These are phyloP conservation scores for Lunasporangiospora selenospora DNA, from an alignment of 192 early-diverging fungal species.

Conservation along the genomic window DNA sequence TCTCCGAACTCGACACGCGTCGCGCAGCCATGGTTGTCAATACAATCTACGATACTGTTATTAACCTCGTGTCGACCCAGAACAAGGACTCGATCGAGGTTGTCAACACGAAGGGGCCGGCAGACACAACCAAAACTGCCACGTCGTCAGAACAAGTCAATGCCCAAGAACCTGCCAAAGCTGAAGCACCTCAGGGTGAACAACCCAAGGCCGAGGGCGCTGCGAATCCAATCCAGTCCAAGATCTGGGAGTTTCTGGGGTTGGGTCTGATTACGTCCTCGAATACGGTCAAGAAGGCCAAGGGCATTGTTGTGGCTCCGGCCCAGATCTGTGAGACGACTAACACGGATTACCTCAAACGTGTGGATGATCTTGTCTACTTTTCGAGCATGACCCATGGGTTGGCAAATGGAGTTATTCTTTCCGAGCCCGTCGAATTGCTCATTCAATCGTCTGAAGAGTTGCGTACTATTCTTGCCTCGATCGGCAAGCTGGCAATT, in stretches of 20 bases:
- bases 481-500: slow-evolving; percentile 37
- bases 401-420: slow-evolving; percentile 22
- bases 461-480: slow-evolving; percentile 7
- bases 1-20: slow-evolving; percentile 11
- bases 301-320: slow-evolving; percentile 14
- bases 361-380: slow-evolving; percentile 44
- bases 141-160: too few species aligned
- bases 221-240: too few species aligned
- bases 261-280: slow-evolving; percentile 41
- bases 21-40: slow-evolving; percentile 17
- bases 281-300: slow-evolving; percentile 16
- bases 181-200: too few species aligned
- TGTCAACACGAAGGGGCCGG: slow-evolving; percentile 5
- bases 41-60: slow-evolving; percentile 35
- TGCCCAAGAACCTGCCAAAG: too few species aligned
- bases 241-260: slow-evolving; percentile 25
- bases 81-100: slow-evolving; percentile 20
- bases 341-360: slow-evolving; percentile 32
- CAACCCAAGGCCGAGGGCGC: too few species aligned
- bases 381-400: slow-evolving; percentile 27
- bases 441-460: slow-evolving; percentile 18
- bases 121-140: too few species aligned
- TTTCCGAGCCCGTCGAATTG: slow-evolving; percentile 10
- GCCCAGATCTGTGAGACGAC: slow-evolving; percentile 41
- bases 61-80: slow-evolving; percentile 17